Evolutionary conservation across 441 rosid genomes (phyloP), one percentile per base, ranked within the genome.

Genomic region (Erysimum cheiri): DNA sequence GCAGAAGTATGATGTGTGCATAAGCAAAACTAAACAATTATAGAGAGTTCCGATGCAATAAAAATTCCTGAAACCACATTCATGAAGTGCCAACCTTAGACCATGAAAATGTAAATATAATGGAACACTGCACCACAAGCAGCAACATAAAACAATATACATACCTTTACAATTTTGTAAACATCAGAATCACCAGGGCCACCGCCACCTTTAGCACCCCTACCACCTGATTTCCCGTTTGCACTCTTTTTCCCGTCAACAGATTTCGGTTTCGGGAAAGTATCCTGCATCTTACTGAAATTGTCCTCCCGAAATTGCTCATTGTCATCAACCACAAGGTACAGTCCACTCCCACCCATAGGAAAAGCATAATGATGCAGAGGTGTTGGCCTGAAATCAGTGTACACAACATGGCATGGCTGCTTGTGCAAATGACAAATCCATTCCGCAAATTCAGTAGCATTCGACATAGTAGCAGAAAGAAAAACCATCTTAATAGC

Each of bases 341-440:
- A 93, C 67, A 93, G 75, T 37, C 98, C 98, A 78, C 77, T 77
- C 17, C 98, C 98, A 44, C 93, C 96, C 84, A 85, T 76, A 17
- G 98, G 98, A 76, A 93, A 93, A 71, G 86, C 88, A 83, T 91
- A 93, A 80, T 93, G 98, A 86, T 93, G 98, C 84, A 93, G 80
- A 49, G 98, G 98, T 69, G 97, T 93, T 19, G 98, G 98, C 49
- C 98, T 85, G 57, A 91, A 91, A 83, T 93, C 97, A 1, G 98
- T 91, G 73, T 93, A 93, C 48, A 91, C 98, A 50, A 93, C 97
- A 75, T 93, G 98, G 58, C 98, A 93, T 0, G 97, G 97, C 81
- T 91, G 97, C 80, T 88, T 89, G 74, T 93, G 97, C 81, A 93
- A 49, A 79, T 84, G 81, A 67, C 97, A 93, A 73, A 93, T 93